Conservation (phyloP, 345 rosid genomes). For the Conringia planisiliqua region DNA sequence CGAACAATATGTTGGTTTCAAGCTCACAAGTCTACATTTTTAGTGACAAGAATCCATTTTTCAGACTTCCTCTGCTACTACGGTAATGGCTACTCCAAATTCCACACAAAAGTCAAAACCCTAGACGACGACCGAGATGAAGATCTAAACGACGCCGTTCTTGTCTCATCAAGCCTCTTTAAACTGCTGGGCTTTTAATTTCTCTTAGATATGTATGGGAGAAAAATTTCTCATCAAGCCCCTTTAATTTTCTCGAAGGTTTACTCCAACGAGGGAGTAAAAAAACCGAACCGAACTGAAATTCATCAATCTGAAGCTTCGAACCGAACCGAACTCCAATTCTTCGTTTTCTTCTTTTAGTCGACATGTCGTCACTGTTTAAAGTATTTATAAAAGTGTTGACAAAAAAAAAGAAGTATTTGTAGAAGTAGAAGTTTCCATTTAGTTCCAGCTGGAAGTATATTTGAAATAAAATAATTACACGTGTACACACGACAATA, state of each 20-base stretch:
- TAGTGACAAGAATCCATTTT: background rate
- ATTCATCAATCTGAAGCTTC: too few relatives aligned
- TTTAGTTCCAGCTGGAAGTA: background rate
- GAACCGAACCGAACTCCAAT: too few relatives aligned
- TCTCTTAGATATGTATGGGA: too few relatives aligned
- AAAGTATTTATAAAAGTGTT: background rate
- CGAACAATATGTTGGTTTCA: background rate
- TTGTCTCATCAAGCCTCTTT: too few relatives aligned
- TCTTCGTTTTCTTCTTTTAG: too few relatives aligned
- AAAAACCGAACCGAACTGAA: too few relatives aligned
- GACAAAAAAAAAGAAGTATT: too few relatives aligned
- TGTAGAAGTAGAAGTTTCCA: background rate
- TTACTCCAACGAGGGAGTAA: too few relatives aligned
- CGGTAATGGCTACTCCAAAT: background rate
- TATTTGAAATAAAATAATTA: background rate
- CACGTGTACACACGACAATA: background rate
- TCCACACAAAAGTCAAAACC: conserved; percentile 11
- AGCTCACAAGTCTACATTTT: conserved; percentile 12
- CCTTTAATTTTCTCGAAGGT: too few relatives aligned
- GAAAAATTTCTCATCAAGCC: too few relatives aligned
- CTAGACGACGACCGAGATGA: conserved; percentile 4
- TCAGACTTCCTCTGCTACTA: background rate
- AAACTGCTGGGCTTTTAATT: too few relatives aligned
- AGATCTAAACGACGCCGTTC: background rate
- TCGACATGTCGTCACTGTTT: background rate